A percentile compares a stretch with the other conserved stretches of the same genome.
phyloP scores from a whole-genome alignment of 2,329 filamentous ascomycete genomes.

The Harringtonia aguacate region DNA sequence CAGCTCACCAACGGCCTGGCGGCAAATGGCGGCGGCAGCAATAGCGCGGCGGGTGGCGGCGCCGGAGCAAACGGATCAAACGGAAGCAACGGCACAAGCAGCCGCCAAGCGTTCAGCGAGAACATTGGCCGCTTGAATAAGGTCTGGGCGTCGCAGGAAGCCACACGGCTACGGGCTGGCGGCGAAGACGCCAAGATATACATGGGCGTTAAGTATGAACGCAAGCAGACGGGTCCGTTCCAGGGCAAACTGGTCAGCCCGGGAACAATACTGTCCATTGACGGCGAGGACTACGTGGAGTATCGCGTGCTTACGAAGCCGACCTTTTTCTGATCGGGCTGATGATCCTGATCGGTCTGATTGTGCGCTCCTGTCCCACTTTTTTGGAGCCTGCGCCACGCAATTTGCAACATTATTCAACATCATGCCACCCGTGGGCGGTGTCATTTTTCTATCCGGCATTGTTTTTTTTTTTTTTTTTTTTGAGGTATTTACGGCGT shows the following conservation, averaged over 20 bases:
- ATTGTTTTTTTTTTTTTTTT: not conserved
- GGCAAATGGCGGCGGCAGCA: conserved; percentile 12
- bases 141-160: conserved; percentile 45
- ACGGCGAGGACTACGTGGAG: conserved; percentile 57
- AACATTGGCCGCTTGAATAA: conserved; percentile 42
- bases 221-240: conserved; percentile 49
- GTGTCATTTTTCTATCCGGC: not conserved
- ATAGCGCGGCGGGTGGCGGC: no score
- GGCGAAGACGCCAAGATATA: conserved; percentile 46
- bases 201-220: conserved; percentile 50
- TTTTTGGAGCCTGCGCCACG: no score
- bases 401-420: no score
- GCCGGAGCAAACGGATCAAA: no score
- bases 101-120: conserved; percentile 28
- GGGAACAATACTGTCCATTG: conserved; percentile 51
- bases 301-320: conserved; percentile 55
- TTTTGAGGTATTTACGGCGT: not conserved
- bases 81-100: conserved; percentile 11
- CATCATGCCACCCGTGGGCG: no score
- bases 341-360: no score
- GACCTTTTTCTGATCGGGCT: conserved; percentile 38
- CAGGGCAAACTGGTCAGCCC: conserved; percentile 52
- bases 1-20: conserved; percentile 11
- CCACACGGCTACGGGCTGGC: conserved; percentile 28
- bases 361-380: no score